Evolutionary conservation across 2,329 filamentous ascomycete species (phyloP), one percentile per base, ranked within the genome.

Genomic region (Phialemonium atrogriseum): DNA sequence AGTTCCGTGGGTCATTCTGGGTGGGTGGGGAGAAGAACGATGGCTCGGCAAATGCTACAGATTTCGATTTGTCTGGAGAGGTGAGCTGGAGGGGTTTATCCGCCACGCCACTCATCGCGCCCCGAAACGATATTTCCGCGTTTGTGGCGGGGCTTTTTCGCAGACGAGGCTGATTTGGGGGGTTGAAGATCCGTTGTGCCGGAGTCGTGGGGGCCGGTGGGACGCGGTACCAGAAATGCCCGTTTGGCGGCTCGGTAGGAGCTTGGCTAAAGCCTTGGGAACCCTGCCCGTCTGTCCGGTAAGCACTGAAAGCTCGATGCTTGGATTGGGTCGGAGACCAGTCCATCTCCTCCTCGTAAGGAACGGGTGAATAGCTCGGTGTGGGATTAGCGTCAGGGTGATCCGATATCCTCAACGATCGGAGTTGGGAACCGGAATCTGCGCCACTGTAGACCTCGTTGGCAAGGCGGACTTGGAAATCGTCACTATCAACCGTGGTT

Each of bases 191-290:
- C 25, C 67, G 65, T 24, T 77, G 71, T 3, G 78, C 77, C 14
- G 79, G 77, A n/a, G 68, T 71, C 10, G 68, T 72, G 10, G 83
- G 82, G 2, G 80, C 78, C 1, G 77, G 66, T 4, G 83, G 83
- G 3, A 86, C 68, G 36, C 70, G 76, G 55, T 76, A 81, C 65
- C 76, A 80, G 48, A 87, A 86, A 2, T 78, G 73, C 2, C 60
- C 64, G 10, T 56, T 41, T 25, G 63, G 59, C 0, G 56, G 51
- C 30, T 64, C 58, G 11, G 59, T 58, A 0, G 65, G 67, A 1
- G 61, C 52, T 33, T 68, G 58, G 27, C 57, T 61, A 36, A 73
- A 73, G 2, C 58, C 49, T 7, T 59, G 57, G 31, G 52, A 54
- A 24, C 59, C 51, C 11, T 59, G 43, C 21, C 62, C 52, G 27